phyloP scores from a whole-genome alignment of 129 eudicot genomes.

The Tagetes erecta region DNA sequence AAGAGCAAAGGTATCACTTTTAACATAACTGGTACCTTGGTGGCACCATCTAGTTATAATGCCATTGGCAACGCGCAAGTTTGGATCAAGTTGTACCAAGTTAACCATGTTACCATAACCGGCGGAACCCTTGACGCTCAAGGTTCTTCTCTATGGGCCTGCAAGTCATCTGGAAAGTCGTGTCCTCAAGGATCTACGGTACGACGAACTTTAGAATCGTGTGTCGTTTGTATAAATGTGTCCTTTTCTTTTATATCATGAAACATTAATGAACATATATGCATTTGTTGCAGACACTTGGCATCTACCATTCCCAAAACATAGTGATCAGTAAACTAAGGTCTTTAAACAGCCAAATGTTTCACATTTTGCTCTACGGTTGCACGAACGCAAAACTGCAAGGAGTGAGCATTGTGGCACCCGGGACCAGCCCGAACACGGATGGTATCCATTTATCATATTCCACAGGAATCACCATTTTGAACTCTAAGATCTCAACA shows the following conservation, averaged over 20 bases:
- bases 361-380: slow-evolving; percentile 46
- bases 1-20: slow-evolving; percentile 29
- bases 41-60: slow-evolving; percentile 32
- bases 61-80: slow-evolving; percentile 39
- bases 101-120: slow-evolving; percentile 49
- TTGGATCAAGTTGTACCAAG: slow-evolving; percentile 52
- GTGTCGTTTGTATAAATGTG: background rate
- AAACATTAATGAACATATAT: background rate
- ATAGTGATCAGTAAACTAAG: slow-evolving; percentile 38
- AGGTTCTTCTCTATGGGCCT: slow-evolving; percentile 54
- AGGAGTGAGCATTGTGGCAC: slow-evolving; percentile 40
- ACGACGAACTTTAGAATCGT: background rate
- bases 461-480: slow-evolving; percentile 43
- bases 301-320: slow-evolving; percentile 41
- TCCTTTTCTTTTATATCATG: background rate
- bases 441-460: slow-evolving; percentile 54
- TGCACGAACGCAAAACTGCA: slow-evolving; percentile 47
- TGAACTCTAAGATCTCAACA: slow-evolving; percentile 44
- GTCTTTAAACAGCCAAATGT: slow-evolving; percentile 60
- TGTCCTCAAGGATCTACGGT: slow-evolving; percentile 70
- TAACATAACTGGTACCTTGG: slow-evolving; percentile 26
- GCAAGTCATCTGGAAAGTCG: slow-evolving; percentile 49
- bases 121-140: slow-evolving; percentile 64
- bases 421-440: slow-evolving; percentile 53
- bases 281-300: slow-evolving; percentile 41